These are phyloP conservation scores for Coemansia sp. DNA, from an alignment of 192 early-diverging fungal genomes.

Conservation along the genomic window DNA sequence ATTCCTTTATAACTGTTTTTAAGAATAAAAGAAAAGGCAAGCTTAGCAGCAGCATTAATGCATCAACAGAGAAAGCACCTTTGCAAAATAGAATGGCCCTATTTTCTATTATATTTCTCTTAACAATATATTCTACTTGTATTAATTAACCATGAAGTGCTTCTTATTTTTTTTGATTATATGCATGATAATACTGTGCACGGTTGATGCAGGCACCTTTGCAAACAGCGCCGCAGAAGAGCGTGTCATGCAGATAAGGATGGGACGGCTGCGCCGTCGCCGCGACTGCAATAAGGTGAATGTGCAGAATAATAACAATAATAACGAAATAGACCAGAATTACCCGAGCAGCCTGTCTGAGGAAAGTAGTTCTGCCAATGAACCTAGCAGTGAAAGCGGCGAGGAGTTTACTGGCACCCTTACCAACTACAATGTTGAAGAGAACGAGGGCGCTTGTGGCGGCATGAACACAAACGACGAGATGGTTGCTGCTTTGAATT, in stretches of 20 bases:
- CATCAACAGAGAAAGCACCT: background rate
- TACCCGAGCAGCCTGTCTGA: background rate
- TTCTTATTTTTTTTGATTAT: background rate
- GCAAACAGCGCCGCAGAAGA: background rate
- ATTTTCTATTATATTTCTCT: background rate
- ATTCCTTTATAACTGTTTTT: background rate
- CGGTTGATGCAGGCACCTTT: background rate
- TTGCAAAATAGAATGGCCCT: background rate
- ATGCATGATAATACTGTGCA: background rate
- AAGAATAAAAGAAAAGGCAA: background rate
- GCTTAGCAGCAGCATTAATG: background rate
- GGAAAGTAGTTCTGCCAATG: background rate
- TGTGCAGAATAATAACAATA: background rate
- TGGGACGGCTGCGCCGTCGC: background rate
- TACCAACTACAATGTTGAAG: slow-evolving; percentile 25
- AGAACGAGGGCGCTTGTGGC: slow-evolving; percentile 32
- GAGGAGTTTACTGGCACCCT: slow-evolving; percentile 18
- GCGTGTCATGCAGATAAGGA: background rate
- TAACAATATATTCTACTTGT: background rate
- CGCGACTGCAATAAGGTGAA: slow-evolving; percentile 12
- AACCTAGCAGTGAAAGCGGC: background rate
- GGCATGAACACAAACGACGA: slow-evolving; percentile 15
- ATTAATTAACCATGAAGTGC: background rate
- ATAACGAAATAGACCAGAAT: background rate
- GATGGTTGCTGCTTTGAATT: slow-evolving; percentile 47